A percentile compares a stretch with the other conserved stretches of the same genome.
Evolutionary conservation across 257 asterid genomes (phyloP).

Genomic region (Rauvolfia tetraphylla): DNA sequence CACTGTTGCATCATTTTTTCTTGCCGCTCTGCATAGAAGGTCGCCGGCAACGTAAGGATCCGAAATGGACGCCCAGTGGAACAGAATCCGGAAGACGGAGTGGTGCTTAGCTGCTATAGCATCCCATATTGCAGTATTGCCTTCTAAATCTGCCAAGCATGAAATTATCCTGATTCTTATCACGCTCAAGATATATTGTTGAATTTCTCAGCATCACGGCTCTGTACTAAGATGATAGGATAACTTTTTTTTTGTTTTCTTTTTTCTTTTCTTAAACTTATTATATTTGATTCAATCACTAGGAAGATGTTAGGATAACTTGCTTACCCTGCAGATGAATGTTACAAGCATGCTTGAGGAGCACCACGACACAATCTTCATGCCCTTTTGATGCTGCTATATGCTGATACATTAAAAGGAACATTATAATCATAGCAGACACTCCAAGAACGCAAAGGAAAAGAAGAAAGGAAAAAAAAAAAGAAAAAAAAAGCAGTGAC

Average conservation of each 20-base stretch:
- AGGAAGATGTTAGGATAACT: not conserved
- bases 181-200: not conserved
- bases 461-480: not conserved
- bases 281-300: too few species aligned
- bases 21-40: conserved; percentile 79
- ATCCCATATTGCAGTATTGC: conserved; percentile 84
- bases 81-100: conserved; percentile 62
- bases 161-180: not conserved
- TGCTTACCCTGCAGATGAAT: conserved; percentile 59
- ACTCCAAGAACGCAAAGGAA: conserved; percentile 28
- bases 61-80: conserved; percentile 82
- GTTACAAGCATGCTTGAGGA: conserved; percentile 82
- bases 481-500: too few species aligned
- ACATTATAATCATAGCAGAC: not conserved
- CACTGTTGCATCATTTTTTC: conserved; percentile 38
- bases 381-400: conserved; percentile 83
- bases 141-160: conserved; percentile 50
- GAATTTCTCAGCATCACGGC: not conserved
- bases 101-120: conserved; percentile 67
- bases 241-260: too few species aligned
- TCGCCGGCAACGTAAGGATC: conserved; percentile 76
- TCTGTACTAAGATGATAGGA: not conserved
- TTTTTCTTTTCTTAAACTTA: too few species aligned
- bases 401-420: conserved; percentile 44
- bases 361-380: conserved; percentile 80